phyloP scores from a whole-genome alignment of 768 basidiomycete species.

The Gloeophyllum trabeum region DNA sequence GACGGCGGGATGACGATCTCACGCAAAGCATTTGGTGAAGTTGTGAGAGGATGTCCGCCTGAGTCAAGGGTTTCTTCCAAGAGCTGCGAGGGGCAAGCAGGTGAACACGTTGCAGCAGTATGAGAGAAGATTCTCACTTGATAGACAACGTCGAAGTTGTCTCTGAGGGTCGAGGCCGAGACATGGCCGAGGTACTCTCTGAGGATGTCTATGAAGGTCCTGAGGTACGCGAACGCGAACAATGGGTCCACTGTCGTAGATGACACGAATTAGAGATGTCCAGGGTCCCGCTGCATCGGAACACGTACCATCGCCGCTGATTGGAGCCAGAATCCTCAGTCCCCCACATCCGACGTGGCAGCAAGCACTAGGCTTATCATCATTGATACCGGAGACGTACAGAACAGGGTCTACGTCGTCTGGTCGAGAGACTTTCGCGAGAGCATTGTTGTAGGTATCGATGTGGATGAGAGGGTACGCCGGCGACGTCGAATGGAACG shows the following conservation, averaged over 20 bases:
- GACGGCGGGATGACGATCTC: conserved; percentile 93
- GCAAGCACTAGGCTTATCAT: conserved; percentile 53
- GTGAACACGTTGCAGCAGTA: background rate
- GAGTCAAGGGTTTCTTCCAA: conserved; percentile 94
- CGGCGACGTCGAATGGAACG: conserved; percentile 67
- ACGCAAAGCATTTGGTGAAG: conserved; percentile 77
- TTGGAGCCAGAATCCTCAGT: conserved; percentile 66
- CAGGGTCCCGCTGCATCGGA: background rate
- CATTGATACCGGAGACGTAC: conserved; percentile 42
- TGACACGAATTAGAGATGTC: conserved; percentile 1
- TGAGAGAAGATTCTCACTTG: conserved; percentile 42
- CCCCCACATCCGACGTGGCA: conserved; percentile 76
- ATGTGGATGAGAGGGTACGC: conserved; percentile 81
- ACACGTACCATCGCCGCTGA: conserved; percentile 74
- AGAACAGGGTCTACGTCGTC: conserved; percentile 66
- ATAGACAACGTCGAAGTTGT: conserved; percentile 93
- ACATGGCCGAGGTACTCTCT: conserved; percentile 83
- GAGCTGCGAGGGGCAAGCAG: conserved; percentile 36
- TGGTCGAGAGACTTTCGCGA: conserved; percentile 40
- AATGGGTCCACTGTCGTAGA: conserved; percentile 65
- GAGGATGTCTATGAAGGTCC: conserved; percentile 76
- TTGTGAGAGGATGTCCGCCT: conserved; percentile 86
- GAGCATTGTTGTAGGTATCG: conserved; percentile 70
- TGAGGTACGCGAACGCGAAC: conserved; percentile 81
- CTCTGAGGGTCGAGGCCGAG: conserved; percentile 67